phyloP scores from a whole-genome alignment of 2,329 filamentous ascomycete genomes.

The Neopestalotiopsis sp. region DNA sequence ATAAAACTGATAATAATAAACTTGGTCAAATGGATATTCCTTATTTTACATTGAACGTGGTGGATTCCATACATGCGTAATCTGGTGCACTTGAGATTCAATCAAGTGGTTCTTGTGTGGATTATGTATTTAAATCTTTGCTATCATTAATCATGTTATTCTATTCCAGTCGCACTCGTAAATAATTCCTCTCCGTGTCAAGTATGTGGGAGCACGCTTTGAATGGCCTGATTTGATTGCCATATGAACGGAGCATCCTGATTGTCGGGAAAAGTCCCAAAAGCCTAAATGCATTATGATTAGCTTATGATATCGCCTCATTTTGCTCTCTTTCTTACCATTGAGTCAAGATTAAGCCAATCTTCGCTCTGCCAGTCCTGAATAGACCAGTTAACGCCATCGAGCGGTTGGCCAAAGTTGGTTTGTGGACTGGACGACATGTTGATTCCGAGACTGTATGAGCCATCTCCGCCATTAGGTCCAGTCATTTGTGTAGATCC shows the following conservation, averaged over 20 bases:
- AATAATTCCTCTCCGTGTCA: background rate
- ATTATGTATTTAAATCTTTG: too few relatives aligned
- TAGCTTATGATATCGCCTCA: background rate
- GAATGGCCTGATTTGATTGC: background rate
- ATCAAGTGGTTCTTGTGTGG: too few relatives aligned
- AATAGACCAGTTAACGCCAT: slow-evolving; percentile 8
- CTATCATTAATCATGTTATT: too few relatives aligned
- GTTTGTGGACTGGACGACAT: background rate
- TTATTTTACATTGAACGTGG: too few relatives aligned
- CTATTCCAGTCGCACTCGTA: background rate
- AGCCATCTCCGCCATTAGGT: too few relatives aligned
- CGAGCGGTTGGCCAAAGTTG: slow-evolving; percentile 7
- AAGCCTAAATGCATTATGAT: background rate
- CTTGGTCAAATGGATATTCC: too few relatives aligned
- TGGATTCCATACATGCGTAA: too few relatives aligned
- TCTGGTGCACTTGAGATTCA: too few relatives aligned
- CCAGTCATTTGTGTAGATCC: background rate
- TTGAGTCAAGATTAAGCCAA: slow-evolving; percentile 7
- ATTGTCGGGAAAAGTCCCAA: slow-evolving; percentile 4
- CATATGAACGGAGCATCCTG: background rate
- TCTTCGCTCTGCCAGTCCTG: slow-evolving; percentile 17
- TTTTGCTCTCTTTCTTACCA: background rate
- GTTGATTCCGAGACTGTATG: background rate
- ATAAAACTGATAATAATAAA: too few relatives aligned
- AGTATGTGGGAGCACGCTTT: background rate